Base-by-base conservation (phyloP, 192 early-diverging fungal species). In the Spizellomyces sp. region DNA sequence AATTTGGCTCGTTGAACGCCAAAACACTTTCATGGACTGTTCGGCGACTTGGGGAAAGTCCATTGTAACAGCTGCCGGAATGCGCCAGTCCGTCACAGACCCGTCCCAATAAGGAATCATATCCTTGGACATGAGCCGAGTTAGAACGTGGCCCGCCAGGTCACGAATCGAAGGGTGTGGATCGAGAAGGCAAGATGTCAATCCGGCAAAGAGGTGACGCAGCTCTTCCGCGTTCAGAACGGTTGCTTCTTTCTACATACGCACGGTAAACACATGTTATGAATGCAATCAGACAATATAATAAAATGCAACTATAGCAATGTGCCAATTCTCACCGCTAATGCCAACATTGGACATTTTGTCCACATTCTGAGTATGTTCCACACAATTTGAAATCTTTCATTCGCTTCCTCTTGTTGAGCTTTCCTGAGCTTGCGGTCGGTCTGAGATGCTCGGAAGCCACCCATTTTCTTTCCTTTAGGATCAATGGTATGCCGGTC, bases 61-160 rank as follows among this genome's bases (percentile, higher is more conserved):
- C 46, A 36, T 36, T 36, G 27, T 36, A 6, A 41, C 55, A 17
- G 66, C 57, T 7, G 59, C n/a, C 17, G 73, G 73, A 5, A 45
- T 42, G 27, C 75, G 64, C 81, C 83, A 84, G 56, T 80, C 79
- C 44, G 63, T 17, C n/a, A 63, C 48, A 12, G 75, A 78, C 12
- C 83, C 84, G 67, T 93, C 92, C 96, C 96, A 98, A 64, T 89
- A 81, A 44, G 83, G 76, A 67, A 95, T 88, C 56, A 89, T 82
- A 42, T 88, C 77, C 5, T 89, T 76, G 45, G 84, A 82, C 76
- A 95, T 90, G 14, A 98, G 85, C 56, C 89, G 79, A 21, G 87
- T 88, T 52, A 98, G 75, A 10, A 89, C 85, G 59, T 90, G 80
- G 1, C 88, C 91, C 0, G 94, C 91, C 5, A 85, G 85, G 10